Conservation (phyloP, 225 moss, liverwort and hornwort genomes). For the Pleurozium schreberi region DNA sequence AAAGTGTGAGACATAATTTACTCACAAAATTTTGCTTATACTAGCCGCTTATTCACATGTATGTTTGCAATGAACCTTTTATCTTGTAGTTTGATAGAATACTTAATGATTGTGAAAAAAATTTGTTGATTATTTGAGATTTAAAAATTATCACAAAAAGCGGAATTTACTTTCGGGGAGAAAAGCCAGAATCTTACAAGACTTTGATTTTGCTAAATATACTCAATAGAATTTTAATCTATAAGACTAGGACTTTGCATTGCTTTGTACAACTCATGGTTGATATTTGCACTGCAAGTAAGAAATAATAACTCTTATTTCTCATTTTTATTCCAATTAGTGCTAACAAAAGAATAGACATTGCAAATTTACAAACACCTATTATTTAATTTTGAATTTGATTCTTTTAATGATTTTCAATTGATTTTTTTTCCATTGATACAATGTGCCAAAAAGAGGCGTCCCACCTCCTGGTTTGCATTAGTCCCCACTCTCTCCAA, state of each 20-base stretch:
- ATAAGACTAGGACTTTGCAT: background rate
- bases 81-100: background rate
- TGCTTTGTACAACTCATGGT: rapidly evolving
- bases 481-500: no score
- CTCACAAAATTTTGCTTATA: background rate
- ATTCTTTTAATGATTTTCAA: no score
- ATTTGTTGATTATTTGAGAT: background rate
- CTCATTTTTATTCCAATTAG: no score
- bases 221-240: background rate
- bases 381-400: no score
- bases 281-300: background rate
- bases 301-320: background rate
- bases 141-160: no score
- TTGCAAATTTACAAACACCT: background rate
- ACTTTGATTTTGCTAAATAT: background rate
- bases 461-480: no score
- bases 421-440: no score
- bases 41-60: background rate
- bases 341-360: rapidly evolving
- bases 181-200: background rate
- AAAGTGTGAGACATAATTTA: background rate
- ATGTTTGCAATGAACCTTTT: no score
- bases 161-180: rapidly evolving
- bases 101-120: no score
- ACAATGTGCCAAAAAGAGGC: no score